Evolutionary conservation across 257 asterid genomes (phyloP).

Genomic region (Henckelia pumila): DNA sequence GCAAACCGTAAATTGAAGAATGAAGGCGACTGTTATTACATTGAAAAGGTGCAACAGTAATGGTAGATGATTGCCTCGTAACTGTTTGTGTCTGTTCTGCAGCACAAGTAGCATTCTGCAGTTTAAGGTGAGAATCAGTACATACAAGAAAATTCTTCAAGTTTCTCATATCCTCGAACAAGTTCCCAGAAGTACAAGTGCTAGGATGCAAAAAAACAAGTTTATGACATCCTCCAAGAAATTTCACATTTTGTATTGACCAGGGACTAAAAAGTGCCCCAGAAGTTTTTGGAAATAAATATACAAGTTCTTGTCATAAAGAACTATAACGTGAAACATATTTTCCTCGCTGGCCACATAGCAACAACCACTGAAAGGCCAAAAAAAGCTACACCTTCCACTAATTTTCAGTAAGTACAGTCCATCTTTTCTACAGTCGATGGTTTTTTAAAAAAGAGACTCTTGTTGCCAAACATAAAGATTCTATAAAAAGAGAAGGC

Average conservation of each 20-base stretch:
- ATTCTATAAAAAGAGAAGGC: no score
- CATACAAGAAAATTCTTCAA: not conserved
- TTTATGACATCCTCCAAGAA: not conserved
- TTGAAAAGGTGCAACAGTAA: slow-evolving; percentile 62
- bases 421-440: no score
- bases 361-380: no score
- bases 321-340: no score
- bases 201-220: not conserved
- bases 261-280: not conserved
- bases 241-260: not conserved
- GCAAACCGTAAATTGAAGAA: not conserved
- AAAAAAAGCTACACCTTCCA: no score
- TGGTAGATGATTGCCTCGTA: slow-evolving; percentile 74
- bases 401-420: no score
- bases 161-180: no score
- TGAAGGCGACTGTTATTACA: slow-evolving; percentile 41
- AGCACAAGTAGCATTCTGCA: slow-evolving; percentile 76
- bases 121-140: not conserved
- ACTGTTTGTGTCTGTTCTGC: slow-evolving; percentile 86
- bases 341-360: no score
- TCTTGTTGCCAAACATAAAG: no score
- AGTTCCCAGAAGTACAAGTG: not conserved
- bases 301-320: not conserved
- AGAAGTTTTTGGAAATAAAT: not conserved
- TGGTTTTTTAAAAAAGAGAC: no score